Conservation (phyloP, 1,284 basidiomycete species). For the Xerocomus amazonicus region DNA sequence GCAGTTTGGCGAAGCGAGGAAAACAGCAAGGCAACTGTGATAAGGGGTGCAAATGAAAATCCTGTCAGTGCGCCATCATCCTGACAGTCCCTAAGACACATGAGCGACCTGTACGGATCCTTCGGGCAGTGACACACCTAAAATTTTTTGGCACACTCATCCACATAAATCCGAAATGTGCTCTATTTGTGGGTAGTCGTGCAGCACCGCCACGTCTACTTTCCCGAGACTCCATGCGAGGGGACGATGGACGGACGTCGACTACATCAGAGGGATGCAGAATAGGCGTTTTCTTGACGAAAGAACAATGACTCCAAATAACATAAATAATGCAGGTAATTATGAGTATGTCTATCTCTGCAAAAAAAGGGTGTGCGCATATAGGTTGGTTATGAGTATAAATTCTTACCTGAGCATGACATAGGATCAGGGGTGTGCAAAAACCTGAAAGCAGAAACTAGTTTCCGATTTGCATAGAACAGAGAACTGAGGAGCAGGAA, state of each 20-base stretch:
- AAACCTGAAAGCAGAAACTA: conserved; percentile 9
- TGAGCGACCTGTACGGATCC: conserved; percentile 5
- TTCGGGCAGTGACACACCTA: conserved; percentile 43
- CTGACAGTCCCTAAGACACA: conserved; percentile 56
- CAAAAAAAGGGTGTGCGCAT: conserved; percentile 8
- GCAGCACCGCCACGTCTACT: conserved; percentile 36
- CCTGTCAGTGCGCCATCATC: conserved; percentile 86
- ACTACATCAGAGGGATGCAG: conserved; percentile 21
- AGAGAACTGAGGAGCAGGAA: conserved; percentile 30
- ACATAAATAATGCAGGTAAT: conserved; percentile 59
- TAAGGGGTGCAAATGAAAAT: conserved; percentile 72
- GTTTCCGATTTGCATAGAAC: conserved; percentile 29
- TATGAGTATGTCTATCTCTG: conserved; percentile 61
- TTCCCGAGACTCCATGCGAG: conserved; percentile 45
- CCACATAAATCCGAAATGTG: conserved; percentile 71
- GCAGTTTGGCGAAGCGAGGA: conserved; percentile 41
- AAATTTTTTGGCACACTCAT: conserved; percentile 90
- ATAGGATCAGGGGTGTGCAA: conserved; percentile 10
- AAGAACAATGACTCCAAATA: conserved; percentile 55
- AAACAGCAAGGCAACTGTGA: conserved; percentile 64
- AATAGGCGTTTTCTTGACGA: conserved; percentile 26
- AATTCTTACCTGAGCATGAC: conserved; percentile 25
- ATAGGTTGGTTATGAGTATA: neutral
- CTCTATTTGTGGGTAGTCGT: conserved; percentile 35
- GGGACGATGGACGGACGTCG: conserved; percentile 26